Evolutionary conservation across 768 basidiomycete species (phyloP).

Genomic region (Suillus subalutaceus): DNA sequence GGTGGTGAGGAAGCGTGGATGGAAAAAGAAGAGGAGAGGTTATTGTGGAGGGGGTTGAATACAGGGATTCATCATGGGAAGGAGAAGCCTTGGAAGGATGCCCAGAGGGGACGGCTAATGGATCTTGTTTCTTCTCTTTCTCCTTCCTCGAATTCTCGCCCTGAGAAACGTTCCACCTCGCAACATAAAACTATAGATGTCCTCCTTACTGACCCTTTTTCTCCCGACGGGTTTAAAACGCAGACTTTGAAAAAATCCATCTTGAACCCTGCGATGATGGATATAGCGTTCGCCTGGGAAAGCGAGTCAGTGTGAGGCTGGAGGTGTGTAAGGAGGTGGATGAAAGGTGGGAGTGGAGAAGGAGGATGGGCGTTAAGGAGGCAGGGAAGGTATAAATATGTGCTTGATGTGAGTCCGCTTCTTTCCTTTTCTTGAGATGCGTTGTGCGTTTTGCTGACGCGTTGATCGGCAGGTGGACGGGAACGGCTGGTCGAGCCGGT

Average conservation of each 20-base stretch:
- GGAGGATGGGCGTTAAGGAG: constrained; percentile 42
- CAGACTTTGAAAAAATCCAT: constrained; percentile 38
- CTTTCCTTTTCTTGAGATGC: neutral
- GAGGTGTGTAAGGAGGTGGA: constrained; percentile 45
- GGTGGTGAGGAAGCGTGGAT: constrained; percentile 35
- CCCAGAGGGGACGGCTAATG: constrained; percentile 52
- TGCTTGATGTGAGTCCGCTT: constrained; percentile 45
- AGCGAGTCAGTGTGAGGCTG: constrained; percentile 42
- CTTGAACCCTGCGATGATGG: constrained; percentile 54
- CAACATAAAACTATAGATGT: constrained; percentile 12
- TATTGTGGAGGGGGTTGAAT: constrained; percentile 71
- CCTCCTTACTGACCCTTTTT: constrained; percentile 32
- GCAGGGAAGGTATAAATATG: constrained; percentile 59
- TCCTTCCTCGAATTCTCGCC: neutral
- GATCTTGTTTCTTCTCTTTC: constrained; percentile 17
- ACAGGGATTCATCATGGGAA: constrained; percentile 55
- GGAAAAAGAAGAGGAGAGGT: constrained; percentile 58
- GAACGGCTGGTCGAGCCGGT: constrained; percentile 66
- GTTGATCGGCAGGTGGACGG: constrained; percentile 46
- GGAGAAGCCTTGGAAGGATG: constrained; percentile 45
- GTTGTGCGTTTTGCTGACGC: neutral
- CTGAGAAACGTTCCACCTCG: neutral
- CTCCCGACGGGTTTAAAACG: constrained; percentile 32
- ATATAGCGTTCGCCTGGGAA: constrained; percentile 54
- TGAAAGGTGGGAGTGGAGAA: constrained; percentile 49